Evolutionary conservation across 2,329 filamentous ascomycete genomes (phyloP).

Genomic region (Botrytis fabae): DNA sequence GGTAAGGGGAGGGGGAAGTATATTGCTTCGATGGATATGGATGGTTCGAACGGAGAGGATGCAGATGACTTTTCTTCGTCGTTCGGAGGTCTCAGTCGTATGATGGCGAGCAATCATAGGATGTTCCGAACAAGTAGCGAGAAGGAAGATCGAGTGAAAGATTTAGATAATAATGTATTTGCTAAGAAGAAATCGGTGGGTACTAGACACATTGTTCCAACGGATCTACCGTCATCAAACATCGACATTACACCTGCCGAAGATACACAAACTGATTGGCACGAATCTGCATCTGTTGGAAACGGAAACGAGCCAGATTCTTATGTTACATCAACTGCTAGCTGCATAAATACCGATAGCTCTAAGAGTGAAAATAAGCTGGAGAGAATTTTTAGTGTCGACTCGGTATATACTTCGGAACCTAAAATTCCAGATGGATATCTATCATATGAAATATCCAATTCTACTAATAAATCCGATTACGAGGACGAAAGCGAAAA

Average conservation of each 20-base stretch:
- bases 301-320: not conserved
- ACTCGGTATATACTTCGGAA: not conserved
- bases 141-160: not conserved
- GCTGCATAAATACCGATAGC: not conserved
- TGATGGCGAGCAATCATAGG: not conserved
- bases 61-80: not conserved
- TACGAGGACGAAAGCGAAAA: not conserved
- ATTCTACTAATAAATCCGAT: not conserved
- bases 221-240: not conserved
- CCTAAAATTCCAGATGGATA: not conserved
- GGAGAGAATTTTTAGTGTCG: not conserved
- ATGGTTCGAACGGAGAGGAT: not conserved
- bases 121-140: not conserved
- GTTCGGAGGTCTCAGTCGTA: not conserved
- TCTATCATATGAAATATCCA: not conserved
- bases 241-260: not conserved
- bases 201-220: not conserved
- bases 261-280: not conserved
- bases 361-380: not conserved
- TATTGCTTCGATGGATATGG: not conserved
- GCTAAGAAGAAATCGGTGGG: not conserved
- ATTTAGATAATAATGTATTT: not conserved
- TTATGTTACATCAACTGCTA: not conserved
- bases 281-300: not conserved
- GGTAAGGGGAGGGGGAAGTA: not conserved